Base-by-base conservation (phyloP, 139 green algal genomes). In the Asterochloris erici region DNA sequence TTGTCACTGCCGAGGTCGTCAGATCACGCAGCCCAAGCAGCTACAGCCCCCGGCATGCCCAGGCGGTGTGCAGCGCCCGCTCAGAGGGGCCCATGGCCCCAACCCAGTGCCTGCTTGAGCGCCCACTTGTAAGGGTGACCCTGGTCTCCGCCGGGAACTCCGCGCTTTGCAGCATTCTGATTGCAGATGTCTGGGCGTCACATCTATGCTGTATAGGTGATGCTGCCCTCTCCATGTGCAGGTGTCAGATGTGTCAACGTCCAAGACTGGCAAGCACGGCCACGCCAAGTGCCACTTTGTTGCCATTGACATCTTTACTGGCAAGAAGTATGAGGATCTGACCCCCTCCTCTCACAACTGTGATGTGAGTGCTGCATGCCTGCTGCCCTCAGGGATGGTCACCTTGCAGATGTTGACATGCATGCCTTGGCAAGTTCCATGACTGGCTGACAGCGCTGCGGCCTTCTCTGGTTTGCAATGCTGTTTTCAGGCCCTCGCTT, bases 201-300 rank as follows among this genome's bases (percentile, higher is more conserved):
- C 4, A 71, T 73, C 21, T 76, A 23, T 78, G 26, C 14, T 71
- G 28, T 85, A 15, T 77, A 54, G 23, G 0, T 83, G 71, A 6
- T 26, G 27, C 77, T 82, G 38, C 14, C 38, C 68, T 54, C 38
- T 54, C 38, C 16, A 16, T 81, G 75, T 76, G 70, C 92, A 99
- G 96, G 97, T 99, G 6, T 91, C 96, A 24, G 97, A 99, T 81
- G 97, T 99, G 78, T 98, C 97, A 68, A 99, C 97, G 75, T 99
- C 97, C 77, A 99, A 99, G 94, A 99, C 97, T 47, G 97, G 97
- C 84, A 99, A 99, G 95, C 97, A 99, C 95, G 97, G 97, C 77
- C 95, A 99, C 91, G 97, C 97, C 64, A 99, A 99, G 95, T 99
- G 97, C 89, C 93, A 98, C 87, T 99, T 99, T 83, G 87, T 95